Evolutionary conservation across 2,329 filamentous ascomycete species (phyloP).

Genomic region (Apiospora phragmitis): DNA sequence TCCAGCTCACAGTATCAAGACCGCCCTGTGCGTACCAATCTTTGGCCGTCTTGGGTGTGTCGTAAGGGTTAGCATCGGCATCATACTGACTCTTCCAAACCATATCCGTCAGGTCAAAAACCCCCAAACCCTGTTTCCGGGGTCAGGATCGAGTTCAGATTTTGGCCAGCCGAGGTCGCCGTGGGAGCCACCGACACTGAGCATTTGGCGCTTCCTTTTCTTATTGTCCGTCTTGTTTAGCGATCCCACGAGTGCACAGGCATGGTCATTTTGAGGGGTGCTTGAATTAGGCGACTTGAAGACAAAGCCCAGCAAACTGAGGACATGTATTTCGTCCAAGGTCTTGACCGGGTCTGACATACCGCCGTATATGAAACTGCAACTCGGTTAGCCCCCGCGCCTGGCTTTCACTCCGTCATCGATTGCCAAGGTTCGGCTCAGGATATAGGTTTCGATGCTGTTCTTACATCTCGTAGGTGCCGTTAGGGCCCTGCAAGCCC

Average conservation of each 20-base stretch:
- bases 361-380: conserved; percentile 12
- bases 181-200: conserved; percentile 11
- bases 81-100: conserved; percentile 11
- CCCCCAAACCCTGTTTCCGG: conserved; percentile 11
- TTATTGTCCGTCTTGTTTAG: not conserved
- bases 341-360: not conserved
- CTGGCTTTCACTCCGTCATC: too few relatives aligned
- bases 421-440: not conserved
- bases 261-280: not conserved
- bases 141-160: not conserved
- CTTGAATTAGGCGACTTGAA: conserved; percentile 7
- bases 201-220: conserved; percentile 9
- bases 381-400: not conserved
- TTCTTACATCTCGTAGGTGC: conserved; percentile 10
- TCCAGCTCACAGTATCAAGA: not conserved
- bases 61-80: conserved; percentile 8
- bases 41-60: not conserved
- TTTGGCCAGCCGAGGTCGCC: not conserved
- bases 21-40: conserved; percentile 7
- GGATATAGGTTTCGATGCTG: not conserved
- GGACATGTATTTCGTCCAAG: conserved; percentile 7
- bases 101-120: conserved; percentile 11
- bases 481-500: not conserved
- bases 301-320: conserved; percentile 13
- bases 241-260: not conserved